Evolutionary conservation across 164 flowering plant genomes (phyloP).

Genomic region (Annona squamosa): DNA sequence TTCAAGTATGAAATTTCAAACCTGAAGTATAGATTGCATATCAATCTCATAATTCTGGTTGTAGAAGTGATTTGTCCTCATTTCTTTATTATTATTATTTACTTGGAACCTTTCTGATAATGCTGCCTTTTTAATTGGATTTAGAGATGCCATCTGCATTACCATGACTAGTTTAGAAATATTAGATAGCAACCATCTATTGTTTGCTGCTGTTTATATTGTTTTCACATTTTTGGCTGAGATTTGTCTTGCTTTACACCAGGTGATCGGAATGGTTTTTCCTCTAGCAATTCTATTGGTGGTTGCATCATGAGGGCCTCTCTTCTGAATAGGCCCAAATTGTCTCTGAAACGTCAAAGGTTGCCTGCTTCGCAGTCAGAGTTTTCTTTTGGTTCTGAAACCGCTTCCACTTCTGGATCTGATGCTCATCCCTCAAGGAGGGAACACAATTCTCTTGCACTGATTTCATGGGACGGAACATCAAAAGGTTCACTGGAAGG

Average conservation of each 20-base stretch:
- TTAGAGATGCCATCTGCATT: not conserved
- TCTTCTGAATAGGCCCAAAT: conserved; percentile 22
- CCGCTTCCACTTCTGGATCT: conserved; percentile 25
- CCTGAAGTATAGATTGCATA: not conserved
- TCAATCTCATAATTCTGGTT: too few relatives aligned
- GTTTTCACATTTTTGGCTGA: not conserved
- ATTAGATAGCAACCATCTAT: not conserved
- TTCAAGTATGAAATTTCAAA: not conserved
- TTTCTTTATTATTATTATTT: too few relatives aligned
- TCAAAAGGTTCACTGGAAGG: conserved; percentile 27
- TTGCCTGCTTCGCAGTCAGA: conserved; percentile 19
- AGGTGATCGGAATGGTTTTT: conserved; percentile 31
- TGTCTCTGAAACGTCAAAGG: conserved; percentile 31
- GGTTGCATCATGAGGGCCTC: conserved; percentile 20
- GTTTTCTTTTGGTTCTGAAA: conserved; percentile 32
- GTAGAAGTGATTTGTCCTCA: too few relatives aligned
- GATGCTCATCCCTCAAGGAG: conserved; percentile 28
- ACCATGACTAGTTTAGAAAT: not conserved
- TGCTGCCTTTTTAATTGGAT: not conserved
- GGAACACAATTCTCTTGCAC: conserved; percentile 35
- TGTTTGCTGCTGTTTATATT: not conserved
- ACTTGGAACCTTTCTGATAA: too few relatives aligned
- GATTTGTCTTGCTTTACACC: conserved; percentile 10
- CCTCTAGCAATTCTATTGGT: conserved; percentile 26
- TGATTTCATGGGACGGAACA: conserved; percentile 35